Percentiles rank a stretch among this genome's conserved stretches.
phyloP scores from a whole-genome alignment of 2,329 filamentous ascomycete species.

The Cladophialophora immunda region DNA sequence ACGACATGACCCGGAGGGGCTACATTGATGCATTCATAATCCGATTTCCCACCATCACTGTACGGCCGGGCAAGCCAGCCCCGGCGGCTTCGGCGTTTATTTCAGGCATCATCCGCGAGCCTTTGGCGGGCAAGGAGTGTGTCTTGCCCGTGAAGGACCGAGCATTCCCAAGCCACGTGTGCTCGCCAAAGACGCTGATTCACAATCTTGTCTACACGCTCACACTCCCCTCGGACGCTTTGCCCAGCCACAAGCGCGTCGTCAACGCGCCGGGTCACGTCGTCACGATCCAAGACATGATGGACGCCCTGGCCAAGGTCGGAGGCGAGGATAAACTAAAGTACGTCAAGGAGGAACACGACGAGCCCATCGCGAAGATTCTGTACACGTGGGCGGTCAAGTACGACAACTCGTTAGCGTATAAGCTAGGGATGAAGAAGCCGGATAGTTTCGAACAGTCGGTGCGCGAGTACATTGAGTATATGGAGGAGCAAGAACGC shows the following conservation, averaged over 20 bases:
- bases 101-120: conserved; percentile 71
- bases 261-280: conserved; percentile 66
- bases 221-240: conserved; percentile 51
- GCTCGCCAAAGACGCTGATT: conserved; percentile 62
- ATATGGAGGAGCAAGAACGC: conserved; percentile 38
- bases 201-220: conserved; percentile 63
- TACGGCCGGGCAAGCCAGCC: conserved; percentile 68
- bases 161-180: conserved; percentile 62
- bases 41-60: conserved; percentile 69
- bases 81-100: conserved; percentile 71
- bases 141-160: conserved; percentile 62
- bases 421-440: conserved; percentile 60
- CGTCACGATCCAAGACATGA: conserved; percentile 64
- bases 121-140: conserved; percentile 64
- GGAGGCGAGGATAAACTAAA: conserved; percentile 62
- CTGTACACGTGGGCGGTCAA: conserved; percentile 65
- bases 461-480: conserved; percentile 65
- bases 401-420: conserved; percentile 62
- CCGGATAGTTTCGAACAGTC: conserved; percentile 64
- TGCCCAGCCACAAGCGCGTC: conserved; percentile 58
- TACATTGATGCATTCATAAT: conserved; percentile 66
- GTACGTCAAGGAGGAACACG: conserved; percentile 62
- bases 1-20: conserved; percentile 68
- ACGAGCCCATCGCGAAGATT: conserved; percentile 61
- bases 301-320: conserved; percentile 64